Evolutionary conservation across 352 stramenopile genomes (phyloP), one percentile per base, ranked within the genome.

Genomic region (Globisporangium irregulare): DNA sequence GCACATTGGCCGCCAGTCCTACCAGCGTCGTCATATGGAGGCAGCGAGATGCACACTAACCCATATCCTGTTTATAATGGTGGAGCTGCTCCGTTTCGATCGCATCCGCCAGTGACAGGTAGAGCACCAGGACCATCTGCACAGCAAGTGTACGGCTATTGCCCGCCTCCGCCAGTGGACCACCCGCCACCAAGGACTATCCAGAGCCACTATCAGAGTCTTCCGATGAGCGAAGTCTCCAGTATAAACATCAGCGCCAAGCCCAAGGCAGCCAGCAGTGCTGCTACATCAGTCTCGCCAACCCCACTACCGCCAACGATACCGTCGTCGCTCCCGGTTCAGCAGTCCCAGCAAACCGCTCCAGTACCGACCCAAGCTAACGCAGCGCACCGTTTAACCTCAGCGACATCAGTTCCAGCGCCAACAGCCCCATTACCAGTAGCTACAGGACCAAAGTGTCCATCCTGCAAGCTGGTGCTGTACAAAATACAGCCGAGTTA

Each of bases 131-230:
- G 10, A 15, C 9, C 34, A 41, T 9, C 25, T 15, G 32, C 32
- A 27, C 53, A 14, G 24, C 53, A n/a, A 9, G 24, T 58, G 24
- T 58, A 58, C 36, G 36, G 36, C 22, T 63, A 63, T 24, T 34
- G 24, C 9, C 22, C 58, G 7, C 58, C 58, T 32, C 58, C 58
- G 24, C 58, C 22, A 24, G 58, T 63, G 15, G 22, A 63, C 14
- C 54, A 63, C 22, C 36, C 58, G 25, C 24, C 53, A 32, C 53
- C 53, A 15, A n/a, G 53, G 29, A 27, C 12, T n/a, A 25, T 58
- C 12, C n/a, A 15, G 14, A 56, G 8, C n/a, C 50, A 32, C n/a
- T 32, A 32, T 3, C 50, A 56, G 50, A 32, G 9, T 20, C 50
- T 56, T 7, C 50, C n/a, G n/a, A 22, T 10, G 50, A 56, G 50